Evolutionary conservation across 768 basidiomycete genomes (phyloP), one percentile per base, ranked within the genome.

Genomic region (Boletus reticuloceps): DNA sequence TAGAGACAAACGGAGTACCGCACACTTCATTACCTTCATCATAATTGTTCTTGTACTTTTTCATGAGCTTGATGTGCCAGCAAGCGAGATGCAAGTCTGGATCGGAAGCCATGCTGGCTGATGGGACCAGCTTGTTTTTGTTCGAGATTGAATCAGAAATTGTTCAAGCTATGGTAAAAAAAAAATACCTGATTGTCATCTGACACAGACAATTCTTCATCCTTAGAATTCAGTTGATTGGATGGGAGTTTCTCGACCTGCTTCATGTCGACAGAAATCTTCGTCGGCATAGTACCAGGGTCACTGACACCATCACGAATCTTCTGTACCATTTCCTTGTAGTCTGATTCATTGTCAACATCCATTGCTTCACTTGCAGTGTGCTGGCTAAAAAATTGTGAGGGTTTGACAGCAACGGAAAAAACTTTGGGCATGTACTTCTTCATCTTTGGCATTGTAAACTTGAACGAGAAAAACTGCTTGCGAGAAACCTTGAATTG

Each of bases 211-310:
- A 8, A 52, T 6, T 46, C 44, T 20, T 34, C 32, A 34, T 6
- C 13, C 12, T 8, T 17, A 47, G 41, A 22, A 27, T 44, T 29
- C 1, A 17, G n/a, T n/a, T n/a, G n/a, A n/a, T n/a, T n/a, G n/a
- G n/a, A 47, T 6, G n/a, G 31, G 1, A 59, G 50, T 29, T 50
- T 50, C 17, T 58, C 1, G 2, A 60, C 10, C 0, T 55, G 3
- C 2, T 51, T 32, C 51, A 60, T 60, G 11, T 60, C n/a, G 0
- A 63, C 44, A 13, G 50, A 25, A 7, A 61, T 22, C 20, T 63
- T 63, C 5, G 32, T 49, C 2, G 13, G 11, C 7, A 2, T 3
- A 27, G 25, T 27, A 10, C 19, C 3, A 32, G 13, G 11, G 1
- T 5, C 14, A 8, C 9, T 13, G 13, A 19, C 19, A 31, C 25